Conservation (phyloP, 371 early-diverging fungal species). For the Zychaea mexicana region DNA sequence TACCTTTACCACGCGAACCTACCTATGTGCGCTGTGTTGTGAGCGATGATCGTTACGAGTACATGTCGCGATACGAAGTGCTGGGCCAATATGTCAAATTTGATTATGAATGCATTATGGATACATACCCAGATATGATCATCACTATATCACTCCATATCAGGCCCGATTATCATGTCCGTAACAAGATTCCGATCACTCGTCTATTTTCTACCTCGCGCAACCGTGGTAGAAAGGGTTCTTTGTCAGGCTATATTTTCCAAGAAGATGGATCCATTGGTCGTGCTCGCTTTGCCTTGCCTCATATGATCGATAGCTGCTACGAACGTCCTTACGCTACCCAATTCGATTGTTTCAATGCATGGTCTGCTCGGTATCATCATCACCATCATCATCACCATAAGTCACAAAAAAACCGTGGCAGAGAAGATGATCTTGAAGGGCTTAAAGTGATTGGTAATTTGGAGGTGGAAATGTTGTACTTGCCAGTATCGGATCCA, state of each 20-base stretch:
- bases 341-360: constrained; percentile 46
- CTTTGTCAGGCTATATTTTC: constrained; percentile 41
- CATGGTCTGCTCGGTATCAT: constrained; percentile 38
- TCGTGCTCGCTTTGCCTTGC: constrained; percentile 42
- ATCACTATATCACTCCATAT: constrained; percentile 46
- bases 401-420: too few species aligned
- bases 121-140: constrained; percentile 40
- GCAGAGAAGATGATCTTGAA: constrained; percentile 41
- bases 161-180: constrained; percentile 43
- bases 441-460: constrained; percentile 43
- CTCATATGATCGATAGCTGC: constrained; percentile 48
- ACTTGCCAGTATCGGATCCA: constrained; percentile 35
- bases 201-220: constrained; percentile 32
- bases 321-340: constrained; percentile 35
- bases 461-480: constrained; percentile 40
- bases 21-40: constrained; percentile 50
- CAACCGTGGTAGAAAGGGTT: constrained; percentile 36
- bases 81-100: constrained; percentile 24
- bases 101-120: constrained; percentile 48
- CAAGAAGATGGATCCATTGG: constrained; percentile 51
- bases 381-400: constrained; percentile 19
- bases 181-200: constrained; percentile 25
- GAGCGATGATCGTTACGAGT: constrained; percentile 51
- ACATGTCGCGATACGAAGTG: constrained; percentile 47
- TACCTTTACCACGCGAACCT: constrained; percentile 45